Conservation (phyloP, 495 filamentous ascomycete species). For the Aspergillus panamensis region DNA sequence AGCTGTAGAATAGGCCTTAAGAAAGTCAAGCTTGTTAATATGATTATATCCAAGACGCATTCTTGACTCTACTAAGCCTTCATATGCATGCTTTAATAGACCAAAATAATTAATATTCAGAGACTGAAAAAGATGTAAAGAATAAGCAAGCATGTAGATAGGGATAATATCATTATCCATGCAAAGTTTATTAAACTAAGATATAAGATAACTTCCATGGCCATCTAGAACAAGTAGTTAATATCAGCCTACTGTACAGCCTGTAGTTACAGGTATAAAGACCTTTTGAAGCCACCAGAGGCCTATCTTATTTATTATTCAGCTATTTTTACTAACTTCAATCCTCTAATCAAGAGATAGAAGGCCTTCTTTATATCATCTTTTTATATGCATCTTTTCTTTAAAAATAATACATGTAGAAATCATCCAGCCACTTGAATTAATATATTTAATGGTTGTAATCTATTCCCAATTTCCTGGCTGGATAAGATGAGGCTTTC, state of each 20-base stretch:
- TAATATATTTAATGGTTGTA: neutral
- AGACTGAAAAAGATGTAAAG: neutral
- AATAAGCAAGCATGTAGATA: neutral
- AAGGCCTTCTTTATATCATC: neutral
- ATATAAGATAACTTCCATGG: neutral
- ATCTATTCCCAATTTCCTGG: neutral
- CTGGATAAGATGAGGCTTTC: slow-evolving; percentile 2
- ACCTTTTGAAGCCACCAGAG: too few relatives aligned
- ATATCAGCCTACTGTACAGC: neutral
- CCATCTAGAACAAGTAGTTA: neutral
- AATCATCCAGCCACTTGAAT: neutral
- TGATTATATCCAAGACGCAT: neutral
- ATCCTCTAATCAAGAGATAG: neutral
- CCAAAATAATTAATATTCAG: neutral
- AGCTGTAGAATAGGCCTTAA: neutral
- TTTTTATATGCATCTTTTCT: neutral
- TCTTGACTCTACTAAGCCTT: neutral
- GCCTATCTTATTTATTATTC: too few relatives aligned
- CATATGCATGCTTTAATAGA: neutral
- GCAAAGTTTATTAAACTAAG: neutral
- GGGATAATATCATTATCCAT: neutral
- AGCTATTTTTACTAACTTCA: too few relatives aligned
- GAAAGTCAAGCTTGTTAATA: too few relatives aligned
- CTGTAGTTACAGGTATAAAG: too few relatives aligned
- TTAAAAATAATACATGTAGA: neutral